A percentile compares a stretch with the other conserved stretches of the same genome.
Conservation (phyloP, 139 green algal species). For the Picochlorum sp. region DNA sequence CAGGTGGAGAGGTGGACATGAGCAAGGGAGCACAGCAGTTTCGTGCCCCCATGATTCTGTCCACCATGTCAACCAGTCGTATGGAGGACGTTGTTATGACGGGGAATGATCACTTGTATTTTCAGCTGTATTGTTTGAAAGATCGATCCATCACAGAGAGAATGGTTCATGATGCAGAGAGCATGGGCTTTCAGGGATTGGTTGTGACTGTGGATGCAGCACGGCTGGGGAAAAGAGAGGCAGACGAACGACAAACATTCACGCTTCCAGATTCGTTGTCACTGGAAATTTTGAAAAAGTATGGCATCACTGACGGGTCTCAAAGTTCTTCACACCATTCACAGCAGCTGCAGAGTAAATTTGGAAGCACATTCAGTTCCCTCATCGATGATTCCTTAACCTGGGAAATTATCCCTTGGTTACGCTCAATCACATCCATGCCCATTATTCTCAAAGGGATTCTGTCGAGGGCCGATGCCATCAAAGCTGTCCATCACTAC, state of each 20-base stretch:
- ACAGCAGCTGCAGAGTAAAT: constrained; percentile 4
- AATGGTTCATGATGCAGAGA: constrained; percentile 57
- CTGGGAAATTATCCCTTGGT: constrained; percentile 71
- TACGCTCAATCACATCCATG: constrained; percentile 58
- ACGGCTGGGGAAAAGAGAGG: constrained; percentile 57
- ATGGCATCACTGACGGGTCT: neutral
- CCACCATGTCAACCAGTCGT: constrained; percentile 59
- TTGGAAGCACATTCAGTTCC: constrained; percentile 25
- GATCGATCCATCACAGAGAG: constrained; percentile 44
- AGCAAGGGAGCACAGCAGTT: constrained; percentile 24
- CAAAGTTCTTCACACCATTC: neutral
- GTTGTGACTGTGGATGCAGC: constrained; percentile 85
- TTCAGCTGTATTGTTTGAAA: constrained; percentile 59
- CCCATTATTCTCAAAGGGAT: constrained; percentile 85
- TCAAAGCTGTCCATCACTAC: constrained; percentile 43
- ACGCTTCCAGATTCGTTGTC: constrained; percentile 39
- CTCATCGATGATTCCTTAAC: constrained; percentile 48
- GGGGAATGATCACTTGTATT: constrained; percentile 36
- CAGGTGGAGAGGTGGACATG: constrained; percentile 57
- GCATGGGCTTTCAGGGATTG: constrained; percentile 62
- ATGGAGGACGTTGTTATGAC: constrained; percentile 40
- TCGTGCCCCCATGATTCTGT: constrained; percentile 51
- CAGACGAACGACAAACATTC: constrained; percentile 60
- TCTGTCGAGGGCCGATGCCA: constrained; percentile 63
- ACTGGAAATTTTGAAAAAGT: constrained; percentile 41